Evolutionary conservation across 352 stramenopile species (phyloP).

Genomic region (Blastocystis sp.): DNA sequence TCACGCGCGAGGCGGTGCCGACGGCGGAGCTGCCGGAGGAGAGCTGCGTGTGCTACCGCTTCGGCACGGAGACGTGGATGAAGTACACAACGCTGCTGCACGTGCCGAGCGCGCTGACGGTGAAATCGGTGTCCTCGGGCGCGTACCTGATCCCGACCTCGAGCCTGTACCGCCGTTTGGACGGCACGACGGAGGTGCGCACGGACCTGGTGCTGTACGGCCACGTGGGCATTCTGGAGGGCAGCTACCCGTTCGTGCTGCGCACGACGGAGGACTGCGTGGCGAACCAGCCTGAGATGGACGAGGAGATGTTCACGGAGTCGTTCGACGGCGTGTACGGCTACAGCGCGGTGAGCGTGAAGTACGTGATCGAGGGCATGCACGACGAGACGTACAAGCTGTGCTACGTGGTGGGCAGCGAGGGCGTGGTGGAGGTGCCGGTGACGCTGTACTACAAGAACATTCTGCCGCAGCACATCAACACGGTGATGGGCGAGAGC

Average conservation of each 20-base stretch:
- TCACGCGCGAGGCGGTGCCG: not conserved
- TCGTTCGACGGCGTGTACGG: slow-evolving; percentile 19
- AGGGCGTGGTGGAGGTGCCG: slow-evolving; percentile 11
- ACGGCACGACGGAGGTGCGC: slow-evolving; percentile 1
- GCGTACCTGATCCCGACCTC: slow-evolving; percentile 48
- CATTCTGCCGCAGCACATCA: slow-evolving; percentile 13
- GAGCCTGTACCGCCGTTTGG: slow-evolving; percentile 38
- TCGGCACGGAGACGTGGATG: slow-evolving; percentile 51
- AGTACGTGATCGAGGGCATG: not conserved
- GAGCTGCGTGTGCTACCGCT: slow-evolving; percentile 46
- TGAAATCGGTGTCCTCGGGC: not conserved
- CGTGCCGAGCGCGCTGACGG: slow-evolving; percentile 7
- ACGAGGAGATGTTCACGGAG: not conserved
- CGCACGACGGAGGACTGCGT: slow-evolving; percentile 20
- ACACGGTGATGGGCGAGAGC: not conserved
- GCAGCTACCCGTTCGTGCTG: slow-evolving; percentile 4
- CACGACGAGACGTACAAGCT: slow-evolving; percentile 37
- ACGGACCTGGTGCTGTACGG: slow-evolving; percentile 27
- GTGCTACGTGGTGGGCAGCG: slow-evolving; percentile 32
- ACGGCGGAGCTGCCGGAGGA: not conserved
- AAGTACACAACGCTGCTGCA: slow-evolving; percentile 22
- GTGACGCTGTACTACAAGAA: slow-evolving; percentile 37
- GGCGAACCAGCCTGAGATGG: not conserved
- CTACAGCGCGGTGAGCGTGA: not conserved
- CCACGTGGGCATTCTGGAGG: slow-evolving; percentile 38